These are phyloP conservation scores for Digitaria exilis DNA, from an alignment of 202 grass and related monocot genomes.

Conservation along the genomic window DNA sequence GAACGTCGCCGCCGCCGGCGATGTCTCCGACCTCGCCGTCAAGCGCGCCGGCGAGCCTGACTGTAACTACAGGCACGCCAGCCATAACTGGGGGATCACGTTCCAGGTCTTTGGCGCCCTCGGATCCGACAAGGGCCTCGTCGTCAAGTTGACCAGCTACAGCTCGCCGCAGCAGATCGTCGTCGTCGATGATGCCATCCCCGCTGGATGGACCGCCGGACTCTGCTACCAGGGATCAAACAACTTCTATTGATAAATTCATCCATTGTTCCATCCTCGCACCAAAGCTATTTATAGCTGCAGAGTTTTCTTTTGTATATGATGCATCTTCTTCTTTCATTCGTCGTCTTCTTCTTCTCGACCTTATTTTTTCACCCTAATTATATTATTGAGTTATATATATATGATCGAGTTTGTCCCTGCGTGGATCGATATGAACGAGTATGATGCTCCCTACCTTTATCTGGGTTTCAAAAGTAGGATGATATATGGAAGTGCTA, in stretches of 20 bases:
- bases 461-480: too few species aligned
- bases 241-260: conserved; percentile 49
- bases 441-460: too few species aligned
- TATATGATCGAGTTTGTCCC: too few species aligned
- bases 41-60: background rate
- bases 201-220: conserved; percentile 32
- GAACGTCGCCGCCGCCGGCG: conserved; percentile 55
- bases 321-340: too few species aligned
- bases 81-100: conserved; percentile 49
- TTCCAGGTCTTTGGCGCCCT: conserved; percentile 40
- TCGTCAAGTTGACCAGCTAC: conserved; percentile 44
- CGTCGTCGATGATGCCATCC: conserved; percentile 34
- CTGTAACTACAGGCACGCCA: background rate
- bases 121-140: background rate
- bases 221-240: conserved; percentile 55
- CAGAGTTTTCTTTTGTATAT: too few species aligned
- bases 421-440: too few species aligned
- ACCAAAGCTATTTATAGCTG: too few species aligned
- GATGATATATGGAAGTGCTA: too few species aligned
- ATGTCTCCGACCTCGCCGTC: conserved; percentile 19
- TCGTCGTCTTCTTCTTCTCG: too few species aligned
- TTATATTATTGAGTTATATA: too few species aligned
- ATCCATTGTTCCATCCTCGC: background rate
- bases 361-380: too few species aligned
- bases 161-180: conserved; percentile 41